Evolutionary conservation across 805 yeast species (phyloP).

Genomic region (Ogataea zsoltii): DNA sequence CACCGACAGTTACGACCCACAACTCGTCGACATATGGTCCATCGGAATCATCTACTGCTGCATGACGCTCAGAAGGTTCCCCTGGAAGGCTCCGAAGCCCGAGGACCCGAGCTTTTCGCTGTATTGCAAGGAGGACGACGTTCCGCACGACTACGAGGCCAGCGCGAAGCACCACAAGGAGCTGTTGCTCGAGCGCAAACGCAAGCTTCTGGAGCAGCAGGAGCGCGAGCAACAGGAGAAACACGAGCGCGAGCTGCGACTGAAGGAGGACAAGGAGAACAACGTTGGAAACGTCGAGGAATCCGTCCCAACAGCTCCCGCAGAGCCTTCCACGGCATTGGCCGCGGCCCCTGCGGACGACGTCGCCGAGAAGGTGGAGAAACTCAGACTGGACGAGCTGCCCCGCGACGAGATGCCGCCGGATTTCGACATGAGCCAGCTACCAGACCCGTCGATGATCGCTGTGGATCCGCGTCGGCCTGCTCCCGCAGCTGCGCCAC

Average conservation of each 20-base stretch:
- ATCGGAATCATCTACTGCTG: slow-evolving; percentile 83
- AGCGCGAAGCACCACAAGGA: slow-evolving; percentile 73
- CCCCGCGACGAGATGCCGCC: slow-evolving; percentile 26
- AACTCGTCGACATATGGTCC: slow-evolving; percentile 82
- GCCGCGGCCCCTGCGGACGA: neutral
- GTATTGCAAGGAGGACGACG: slow-evolving; percentile 67
- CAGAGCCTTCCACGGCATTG: slow-evolving; percentile 5
- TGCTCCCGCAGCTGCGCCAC: no score
- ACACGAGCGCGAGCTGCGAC: slow-evolving; percentile 22
- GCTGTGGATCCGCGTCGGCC: slow-evolving; percentile 22
- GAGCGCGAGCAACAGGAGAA: slow-evolving; percentile 30
- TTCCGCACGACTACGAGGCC: slow-evolving; percentile 71
- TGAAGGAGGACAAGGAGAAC: slow-evolving; percentile 15
- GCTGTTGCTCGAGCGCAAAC: slow-evolving; percentile 58
- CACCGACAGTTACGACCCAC: slow-evolving; percentile 66
- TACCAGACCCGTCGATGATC: slow-evolving; percentile 30
- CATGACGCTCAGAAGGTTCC: slow-evolving; percentile 81
- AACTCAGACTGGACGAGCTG: slow-evolving; percentile 4
- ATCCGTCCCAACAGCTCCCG: no score
- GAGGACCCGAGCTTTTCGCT: slow-evolving; percentile 70
- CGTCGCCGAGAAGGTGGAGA: slow-evolving; percentile 10
- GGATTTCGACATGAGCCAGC: slow-evolving; percentile 37
- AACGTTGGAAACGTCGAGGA: no score
- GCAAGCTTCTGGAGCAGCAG: slow-evolving; percentile 41
- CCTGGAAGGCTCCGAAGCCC: slow-evolving; percentile 80